phyloP scores from a whole-genome alignment of 345 rosid species.

The Pistacia integerrima region DNA sequence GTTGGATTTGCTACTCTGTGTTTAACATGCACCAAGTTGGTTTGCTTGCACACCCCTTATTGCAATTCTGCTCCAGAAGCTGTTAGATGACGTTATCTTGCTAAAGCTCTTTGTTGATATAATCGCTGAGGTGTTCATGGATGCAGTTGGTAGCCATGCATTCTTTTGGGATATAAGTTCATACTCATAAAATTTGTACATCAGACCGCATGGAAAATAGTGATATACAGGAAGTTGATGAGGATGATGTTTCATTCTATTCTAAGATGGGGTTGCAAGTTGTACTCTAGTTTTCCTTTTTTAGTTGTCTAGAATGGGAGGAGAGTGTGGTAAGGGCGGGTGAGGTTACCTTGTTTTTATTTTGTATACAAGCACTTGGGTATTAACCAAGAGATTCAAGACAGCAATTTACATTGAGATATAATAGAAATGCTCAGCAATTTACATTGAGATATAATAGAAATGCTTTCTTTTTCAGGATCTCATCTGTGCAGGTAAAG shows the following conservation, averaged over 20 bases:
- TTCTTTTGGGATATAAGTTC: neutral
- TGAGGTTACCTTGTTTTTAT: neutral
- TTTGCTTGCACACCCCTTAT: constrained; percentile 94
- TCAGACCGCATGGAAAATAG: neutral
- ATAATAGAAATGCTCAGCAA: neutral
- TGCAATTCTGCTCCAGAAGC: constrained; percentile 99
- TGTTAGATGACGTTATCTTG: constrained; percentile 49
- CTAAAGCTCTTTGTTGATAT: neutral
- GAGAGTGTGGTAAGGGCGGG: neutral
- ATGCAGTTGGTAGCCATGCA: neutral
- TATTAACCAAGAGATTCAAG: neutral
- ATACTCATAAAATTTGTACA: constrained; percentile 7
- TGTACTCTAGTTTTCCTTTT: neutral
- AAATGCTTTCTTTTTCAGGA: constrained; percentile 2
- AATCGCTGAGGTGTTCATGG: neutral
- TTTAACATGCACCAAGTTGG: constrained; percentile 81
- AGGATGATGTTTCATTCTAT: neutral
- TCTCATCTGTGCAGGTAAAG: neutral
- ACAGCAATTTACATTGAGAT: neutral
- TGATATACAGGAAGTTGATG: neutral
- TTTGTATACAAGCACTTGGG: constrained; percentile 1
- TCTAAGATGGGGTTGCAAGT: neutral
- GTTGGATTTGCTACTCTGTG: constrained; percentile 69
- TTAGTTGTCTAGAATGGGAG: neutral
- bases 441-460: neutral